Evolutionary conservation across 306 rosid genomes (phyloP).

Genomic region (Pterocarpus macrocarpus): DNA sequence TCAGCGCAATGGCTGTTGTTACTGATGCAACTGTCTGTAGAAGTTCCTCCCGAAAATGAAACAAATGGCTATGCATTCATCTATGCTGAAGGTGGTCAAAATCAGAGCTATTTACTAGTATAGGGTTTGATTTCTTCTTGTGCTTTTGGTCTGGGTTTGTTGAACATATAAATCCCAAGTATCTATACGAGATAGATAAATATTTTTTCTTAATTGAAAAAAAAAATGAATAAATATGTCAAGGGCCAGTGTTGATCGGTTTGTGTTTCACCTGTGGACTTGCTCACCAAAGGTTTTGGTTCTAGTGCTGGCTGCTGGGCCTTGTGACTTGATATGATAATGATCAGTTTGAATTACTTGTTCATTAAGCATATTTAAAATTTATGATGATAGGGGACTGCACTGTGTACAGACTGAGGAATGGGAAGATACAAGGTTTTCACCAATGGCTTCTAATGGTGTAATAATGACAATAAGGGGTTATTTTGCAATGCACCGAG

Average conservation of each 20-base stretch:
- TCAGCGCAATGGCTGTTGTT: too few relatives aligned
- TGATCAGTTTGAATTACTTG: slow-evolving; percentile 13
- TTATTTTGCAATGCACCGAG: too few relatives aligned
- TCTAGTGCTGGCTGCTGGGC: slow-evolving; percentile 10
- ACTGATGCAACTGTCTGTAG: too few relatives aligned
- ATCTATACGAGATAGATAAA: not conserved
- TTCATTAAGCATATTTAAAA: slow-evolving; percentile 28
- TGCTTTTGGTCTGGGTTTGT: slow-evolving; percentile 27
- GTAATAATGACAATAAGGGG: too few relatives aligned
- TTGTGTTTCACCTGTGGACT: slow-evolving; percentile 31
- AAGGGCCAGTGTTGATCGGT: slow-evolving; percentile 21
- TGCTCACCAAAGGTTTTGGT: slow-evolving; percentile 4
- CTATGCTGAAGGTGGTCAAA: slow-evolving; percentile 27
- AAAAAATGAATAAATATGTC: not conserved
- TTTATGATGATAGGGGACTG: not conserved
- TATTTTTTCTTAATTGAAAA: too few relatives aligned
- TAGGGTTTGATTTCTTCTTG: slow-evolving; percentile 68
- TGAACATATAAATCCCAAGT: slow-evolving; percentile 29
- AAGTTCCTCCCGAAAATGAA: too few relatives aligned
- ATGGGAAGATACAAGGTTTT: too few relatives aligned
- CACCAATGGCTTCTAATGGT: too few relatives aligned
- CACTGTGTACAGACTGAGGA: too few relatives aligned
- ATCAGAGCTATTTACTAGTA: slow-evolving; percentile 88
- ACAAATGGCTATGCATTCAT: too few relatives aligned
- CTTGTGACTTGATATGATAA: slow-evolving; percentile 1